Percentiles rank a stretch among this genome's conserved stretches.
Conservation (phyloP, 306 rosid genomes). For the Styphnolobium japonicum region DNA sequence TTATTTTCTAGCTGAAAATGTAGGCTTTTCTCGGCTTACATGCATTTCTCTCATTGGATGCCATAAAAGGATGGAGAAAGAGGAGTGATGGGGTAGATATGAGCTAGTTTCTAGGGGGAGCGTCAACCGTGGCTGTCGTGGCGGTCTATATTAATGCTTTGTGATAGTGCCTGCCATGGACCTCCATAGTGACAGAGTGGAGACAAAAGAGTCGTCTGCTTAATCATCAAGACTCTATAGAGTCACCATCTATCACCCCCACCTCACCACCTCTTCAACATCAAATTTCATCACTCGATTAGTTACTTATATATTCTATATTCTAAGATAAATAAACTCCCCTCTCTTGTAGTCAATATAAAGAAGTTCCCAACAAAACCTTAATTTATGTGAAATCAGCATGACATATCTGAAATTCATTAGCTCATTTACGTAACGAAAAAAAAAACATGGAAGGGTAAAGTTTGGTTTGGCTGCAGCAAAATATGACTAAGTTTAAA, state of each 20-base stretch:
- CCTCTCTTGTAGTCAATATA: slow-evolving; percentile 13
- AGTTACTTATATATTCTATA: not conserved
- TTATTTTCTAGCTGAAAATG: not conserved
- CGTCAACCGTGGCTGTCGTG: slow-evolving; percentile 50
- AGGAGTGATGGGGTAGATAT: not conserved
- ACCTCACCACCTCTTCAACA: not conserved
- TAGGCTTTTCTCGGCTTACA: slow-evolving; percentile 5
- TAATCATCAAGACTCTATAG: slow-evolving; percentile 48
- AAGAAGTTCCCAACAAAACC: slow-evolving; percentile 12
- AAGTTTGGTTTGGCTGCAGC: slow-evolving; percentile 11
- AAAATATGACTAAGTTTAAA: not conserved
- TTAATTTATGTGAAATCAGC: slow-evolving; percentile 17
- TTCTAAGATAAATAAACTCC: not conserved
- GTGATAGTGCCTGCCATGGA: slow-evolving; percentile 56
- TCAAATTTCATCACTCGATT: not conserved
- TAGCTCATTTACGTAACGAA: not conserved
- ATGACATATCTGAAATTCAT: slow-evolving; percentile 1
- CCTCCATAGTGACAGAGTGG: slow-evolving; percentile 54
- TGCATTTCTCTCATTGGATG: slow-evolving; percentile 56
- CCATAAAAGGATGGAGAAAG: slow-evolving; percentile 58
- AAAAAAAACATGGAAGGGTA: not conserved
- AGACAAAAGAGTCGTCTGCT: slow-evolving; percentile 60
- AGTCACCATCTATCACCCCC: slow-evolving; percentile 17
- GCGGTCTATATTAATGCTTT: slow-evolving; percentile 39
- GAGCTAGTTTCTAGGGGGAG: slow-evolving; percentile 66